Evolutionary conservation across 2,329 filamentous ascomycete species (phyloP).

Genomic region (Pseudohalonectria lignicola): DNA sequence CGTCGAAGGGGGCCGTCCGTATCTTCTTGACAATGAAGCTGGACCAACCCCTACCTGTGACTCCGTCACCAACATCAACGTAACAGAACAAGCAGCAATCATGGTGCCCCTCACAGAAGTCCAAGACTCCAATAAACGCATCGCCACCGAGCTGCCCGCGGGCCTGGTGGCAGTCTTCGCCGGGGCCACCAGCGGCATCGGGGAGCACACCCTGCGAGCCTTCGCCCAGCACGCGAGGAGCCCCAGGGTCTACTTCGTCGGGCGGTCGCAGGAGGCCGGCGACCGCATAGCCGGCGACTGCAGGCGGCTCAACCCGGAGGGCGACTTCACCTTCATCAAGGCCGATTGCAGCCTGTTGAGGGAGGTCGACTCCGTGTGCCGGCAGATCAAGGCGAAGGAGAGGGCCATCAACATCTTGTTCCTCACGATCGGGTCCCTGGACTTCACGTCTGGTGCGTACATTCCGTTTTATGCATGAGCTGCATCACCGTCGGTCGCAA

Average conservation of each 20-base stretch:
- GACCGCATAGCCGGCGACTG: conserved; percentile 30
- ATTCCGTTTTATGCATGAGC: neutral
- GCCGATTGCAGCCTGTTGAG: conserved; percentile 33
- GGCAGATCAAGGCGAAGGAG: conserved; percentile 37
- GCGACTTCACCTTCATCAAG: conserved; percentile 30
- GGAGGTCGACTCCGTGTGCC: conserved; percentile 35
- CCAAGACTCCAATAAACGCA: conserved; percentile 20
- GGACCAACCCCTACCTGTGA: too few relatives aligned
- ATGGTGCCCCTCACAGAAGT: conserved; percentile 22
- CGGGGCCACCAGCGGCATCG: conserved; percentile 39
- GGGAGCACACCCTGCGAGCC: conserved; percentile 31
- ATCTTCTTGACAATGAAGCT: too few relatives aligned
- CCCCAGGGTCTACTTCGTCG: conserved; percentile 35
- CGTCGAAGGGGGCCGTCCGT: too few relatives aligned
- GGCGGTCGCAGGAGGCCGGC: conserved; percentile 27
- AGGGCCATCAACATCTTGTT: conserved; percentile 26
- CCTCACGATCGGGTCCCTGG: conserved; percentile 4
- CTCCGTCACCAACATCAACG: too few relatives aligned
- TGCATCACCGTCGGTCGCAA: too few relatives aligned
- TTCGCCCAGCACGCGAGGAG: conserved; percentile 27
- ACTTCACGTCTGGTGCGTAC: neutral
- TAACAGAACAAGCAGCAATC: neutral
- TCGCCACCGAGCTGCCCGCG: conserved; percentile 18
- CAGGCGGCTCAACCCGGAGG: conserved; percentile 28
- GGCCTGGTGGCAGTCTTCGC: conserved; percentile 36